Base-by-base conservation (phyloP, 2,329 filamentous ascomycete species). In the Aspergillus latus region DNA sequence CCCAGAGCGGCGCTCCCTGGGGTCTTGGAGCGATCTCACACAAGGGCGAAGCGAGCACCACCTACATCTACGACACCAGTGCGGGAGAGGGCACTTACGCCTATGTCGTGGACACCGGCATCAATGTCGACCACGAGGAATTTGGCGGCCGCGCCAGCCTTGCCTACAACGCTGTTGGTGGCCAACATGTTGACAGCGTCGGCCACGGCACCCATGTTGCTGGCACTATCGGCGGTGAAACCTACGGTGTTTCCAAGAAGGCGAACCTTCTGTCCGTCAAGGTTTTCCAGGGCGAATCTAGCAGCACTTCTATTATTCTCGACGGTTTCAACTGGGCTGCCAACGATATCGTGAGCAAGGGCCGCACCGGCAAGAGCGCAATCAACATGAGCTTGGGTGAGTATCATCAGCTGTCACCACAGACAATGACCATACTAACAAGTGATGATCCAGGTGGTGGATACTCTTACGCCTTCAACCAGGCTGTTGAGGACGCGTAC, bases 261-360 rank as follows among this genome's bases (percentile, higher is more conserved):
- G 67, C 72, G 28, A 69, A 60, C 16, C 53, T 76, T 13, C 61
- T 76, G 29, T 79, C 79, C 46, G 78, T 84, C 58, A 82, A 82
- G 68, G 80, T 81, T 5, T 66, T 72, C 58, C 73, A 82, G 26
- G 75, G 75, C 16, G 61, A 66, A 54, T 66, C 64, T 9, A 61
- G 78, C 45, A 73, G 72, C 45, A 81, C 81, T 36, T 76, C 72
- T 28, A 74, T 72, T 50, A 79, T 80, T 59, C 75, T 84, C 59
- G 68, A 73, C 21, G 82, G 80, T 16, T 80, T 83, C 66, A 64
- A 73, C 42, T 75, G 69, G 70, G 68, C 68, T 49, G 66, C 62
- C 52, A 66, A 69, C 39, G 64, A 73, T 52, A 71, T 69, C 46
- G 62, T 59, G 36, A 56, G 43, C 52, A 69, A 69, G 54, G 64